Conservation (phyloP, 805 yeast species). For the Kodamaea leandrae region DNA sequence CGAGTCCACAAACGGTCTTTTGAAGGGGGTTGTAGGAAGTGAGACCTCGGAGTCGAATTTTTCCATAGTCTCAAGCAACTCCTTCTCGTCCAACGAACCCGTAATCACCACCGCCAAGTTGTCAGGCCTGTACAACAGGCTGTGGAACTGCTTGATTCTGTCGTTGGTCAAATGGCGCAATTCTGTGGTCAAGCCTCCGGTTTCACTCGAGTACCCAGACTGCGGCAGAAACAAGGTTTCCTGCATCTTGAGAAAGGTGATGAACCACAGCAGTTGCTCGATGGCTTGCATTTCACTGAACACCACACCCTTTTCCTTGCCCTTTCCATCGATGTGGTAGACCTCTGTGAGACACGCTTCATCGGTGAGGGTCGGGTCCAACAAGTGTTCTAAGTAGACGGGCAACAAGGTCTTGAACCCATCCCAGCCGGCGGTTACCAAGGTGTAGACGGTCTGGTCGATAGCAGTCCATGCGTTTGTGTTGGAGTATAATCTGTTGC, state of each 20-base stretch:
- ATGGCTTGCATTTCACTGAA: conserved; percentile 96
- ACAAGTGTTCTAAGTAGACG: conserved; percentile 82
- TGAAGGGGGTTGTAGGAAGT: conserved; percentile 22
- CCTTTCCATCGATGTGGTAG: conserved; percentile 87
- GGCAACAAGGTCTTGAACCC: conserved; percentile 85
- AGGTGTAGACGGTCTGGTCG: conserved; percentile 91
- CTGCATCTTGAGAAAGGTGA: conserved; percentile 58
- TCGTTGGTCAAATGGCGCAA: conserved; percentile 70
- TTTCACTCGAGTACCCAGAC: conserved; percentile 88
- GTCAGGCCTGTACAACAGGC: conserved; percentile 69
- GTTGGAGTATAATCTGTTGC: conserved; percentile 76
- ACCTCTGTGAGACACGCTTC: conserved; percentile 93
- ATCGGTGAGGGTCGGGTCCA: conserved; percentile 83
- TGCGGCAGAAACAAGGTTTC: conserved; percentile 50
- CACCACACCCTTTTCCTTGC: conserved; percentile 93
- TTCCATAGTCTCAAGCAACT: conserved; percentile 57
- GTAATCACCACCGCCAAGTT: conserved; percentile 78
- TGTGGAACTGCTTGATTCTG: conserved; percentile 75
- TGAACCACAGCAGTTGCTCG: conserved; percentile 73
- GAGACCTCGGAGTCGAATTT: conserved; percentile 61
- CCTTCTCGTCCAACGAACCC: conserved; percentile 81
- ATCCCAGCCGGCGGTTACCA: conserved; percentile 93
- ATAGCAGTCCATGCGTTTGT: conserved; percentile 98
- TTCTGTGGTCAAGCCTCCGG: conserved; percentile 85
- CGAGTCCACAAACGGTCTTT: conserved; percentile 82